Conservation (phyloP, 768 basidiomycete species). For the Agaricus subrufescens region DNA sequence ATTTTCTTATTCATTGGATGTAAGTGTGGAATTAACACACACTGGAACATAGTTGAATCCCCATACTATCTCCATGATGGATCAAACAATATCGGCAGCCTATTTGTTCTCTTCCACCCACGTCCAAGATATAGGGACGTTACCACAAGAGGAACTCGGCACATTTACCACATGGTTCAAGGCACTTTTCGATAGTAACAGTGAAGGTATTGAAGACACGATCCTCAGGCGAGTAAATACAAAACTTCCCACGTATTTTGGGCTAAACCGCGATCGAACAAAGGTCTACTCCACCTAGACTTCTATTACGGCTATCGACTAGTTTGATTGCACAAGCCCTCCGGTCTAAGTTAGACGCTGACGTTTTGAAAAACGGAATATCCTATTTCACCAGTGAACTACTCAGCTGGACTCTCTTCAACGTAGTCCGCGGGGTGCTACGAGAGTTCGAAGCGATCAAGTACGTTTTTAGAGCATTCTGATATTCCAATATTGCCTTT, state of each 20-base stretch:
- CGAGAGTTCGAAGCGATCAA: slow-evolving; percentile 52
- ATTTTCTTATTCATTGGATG: not conserved
- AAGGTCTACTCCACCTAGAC: slow-evolving; percentile 69
- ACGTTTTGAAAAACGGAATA: slow-evolving; percentile 67
- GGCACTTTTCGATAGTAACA: slow-evolving; percentile 69
- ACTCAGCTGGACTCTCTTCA: slow-evolving; percentile 76
- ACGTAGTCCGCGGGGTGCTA: slow-evolving; percentile 60
- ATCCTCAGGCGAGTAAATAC: slow-evolving; percentile 48
- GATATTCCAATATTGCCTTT: slow-evolving; percentile 11
- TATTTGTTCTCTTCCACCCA: slow-evolving; percentile 51
- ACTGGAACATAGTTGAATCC: not conserved
- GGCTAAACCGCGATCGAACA: not conserved
- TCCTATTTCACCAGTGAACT: slow-evolving; percentile 72
- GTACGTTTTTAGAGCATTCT: slow-evolving; percentile 26
- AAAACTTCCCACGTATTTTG: not conserved
- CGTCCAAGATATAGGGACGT: slow-evolving; percentile 37
- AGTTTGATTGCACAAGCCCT: slow-evolving; percentile 66
- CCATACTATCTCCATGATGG: slow-evolving; percentile 2
- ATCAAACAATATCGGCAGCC: slow-evolving; percentile 9
- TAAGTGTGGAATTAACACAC: not conserved
- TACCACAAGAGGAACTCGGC: slow-evolving; percentile 40
- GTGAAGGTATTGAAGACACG: slow-evolving; percentile 81
- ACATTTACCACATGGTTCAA: slow-evolving; percentile 65
- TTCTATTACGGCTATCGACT: slow-evolving; percentile 61
- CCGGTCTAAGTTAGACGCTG: slow-evolving; percentile 55